Percentiles rank a stretch among this genome's conserved stretches.
These are phyloP conservation scores for Dendrobium huoshanense DNA, from an alignment of 106 monocot species.

Conservation along the genomic window DNA sequence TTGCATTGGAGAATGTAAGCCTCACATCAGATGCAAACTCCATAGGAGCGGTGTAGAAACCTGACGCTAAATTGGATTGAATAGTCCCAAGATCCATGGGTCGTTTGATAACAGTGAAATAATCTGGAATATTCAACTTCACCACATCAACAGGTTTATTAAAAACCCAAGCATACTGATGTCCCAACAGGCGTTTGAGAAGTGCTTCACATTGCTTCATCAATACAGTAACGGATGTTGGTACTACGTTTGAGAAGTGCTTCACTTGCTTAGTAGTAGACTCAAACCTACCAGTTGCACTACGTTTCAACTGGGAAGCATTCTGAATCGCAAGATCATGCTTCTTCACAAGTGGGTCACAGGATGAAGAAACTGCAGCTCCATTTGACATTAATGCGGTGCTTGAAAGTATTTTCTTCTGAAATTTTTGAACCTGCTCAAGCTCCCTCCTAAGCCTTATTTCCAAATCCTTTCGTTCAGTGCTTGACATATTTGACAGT, in stretches of 20 bases:
- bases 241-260: background rate
- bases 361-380: conserved; percentile 31
- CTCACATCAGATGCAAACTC: conserved; percentile 85
- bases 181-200: conserved; percentile 54
- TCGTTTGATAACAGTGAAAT: conserved; percentile 63
- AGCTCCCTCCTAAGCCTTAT: conserved; percentile 56
- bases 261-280: conserved; percentile 29
- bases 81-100: conserved; percentile 99
- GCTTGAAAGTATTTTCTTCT: conserved; percentile 35
- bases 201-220: conserved; percentile 78
- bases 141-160: conserved; percentile 71
- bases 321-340: conserved; percentile 1
- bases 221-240: conserved; percentile 16
- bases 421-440: conserved; percentile 45
- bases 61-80: conserved; percentile 48
- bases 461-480: conserved; percentile 41
- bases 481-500: conserved; percentile 43
- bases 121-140: conserved; percentile 84
- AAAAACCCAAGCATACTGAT: conserved; percentile 62
- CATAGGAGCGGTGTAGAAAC: conserved; percentile 49
- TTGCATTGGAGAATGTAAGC: conserved; percentile 89
- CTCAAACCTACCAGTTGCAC: conserved; percentile 41
- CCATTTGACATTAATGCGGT: conserved; percentile 10
- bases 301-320: conserved; percentile 28
- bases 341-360: conserved; percentile 20